Conservation (phyloP, 2,329 filamentous ascomycete genomes). For the Trematosphaeria pertusa region DNA sequence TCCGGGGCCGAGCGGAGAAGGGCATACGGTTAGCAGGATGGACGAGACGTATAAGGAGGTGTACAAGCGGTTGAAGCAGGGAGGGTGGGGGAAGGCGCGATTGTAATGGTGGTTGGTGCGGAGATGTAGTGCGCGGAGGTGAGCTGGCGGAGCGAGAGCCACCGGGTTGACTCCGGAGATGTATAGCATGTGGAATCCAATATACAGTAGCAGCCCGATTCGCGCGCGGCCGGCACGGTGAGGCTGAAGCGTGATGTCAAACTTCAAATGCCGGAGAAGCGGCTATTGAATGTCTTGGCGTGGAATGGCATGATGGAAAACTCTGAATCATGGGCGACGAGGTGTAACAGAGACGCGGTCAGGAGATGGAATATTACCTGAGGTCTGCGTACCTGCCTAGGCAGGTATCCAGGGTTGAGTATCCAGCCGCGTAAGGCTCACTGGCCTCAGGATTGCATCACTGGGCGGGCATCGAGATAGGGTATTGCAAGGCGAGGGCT, state of each 20-base stretch:
- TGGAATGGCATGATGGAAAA: background rate
- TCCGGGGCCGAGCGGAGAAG: conserved; percentile 58
- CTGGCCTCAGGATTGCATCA: background rate
- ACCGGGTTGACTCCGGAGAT: conserved; percentile 3
- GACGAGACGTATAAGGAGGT: conserved; percentile 55
- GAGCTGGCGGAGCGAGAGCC: background rate
- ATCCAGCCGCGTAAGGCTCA: background rate
- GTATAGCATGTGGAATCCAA: conserved; percentile 8
- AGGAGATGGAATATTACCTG: too few species aligned
- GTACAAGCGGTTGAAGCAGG: conserved; percentile 55
- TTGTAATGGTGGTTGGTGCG: conserved; percentile 3
- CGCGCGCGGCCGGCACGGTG: background rate
- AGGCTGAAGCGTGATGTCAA: conserved; percentile 4
- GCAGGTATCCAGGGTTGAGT: too few species aligned
- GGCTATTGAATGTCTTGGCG: background rate
- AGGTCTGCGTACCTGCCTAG: too few species aligned
- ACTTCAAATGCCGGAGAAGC: conserved; percentile 15
- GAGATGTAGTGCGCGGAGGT: background rate
- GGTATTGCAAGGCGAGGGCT: too few species aligned
- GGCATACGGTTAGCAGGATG: conserved; percentile 56
- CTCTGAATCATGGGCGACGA: too few species aligned
- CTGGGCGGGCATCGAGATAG: background rate
- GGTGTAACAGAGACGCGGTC: too few species aligned
- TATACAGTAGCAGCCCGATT: background rate
- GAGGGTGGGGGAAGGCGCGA: conserved; percentile 56